These are phyloP conservation scores for Tremella mesenterica DNA, from an alignment of 768 basidiomycete species.

Conservation along the genomic window DNA sequence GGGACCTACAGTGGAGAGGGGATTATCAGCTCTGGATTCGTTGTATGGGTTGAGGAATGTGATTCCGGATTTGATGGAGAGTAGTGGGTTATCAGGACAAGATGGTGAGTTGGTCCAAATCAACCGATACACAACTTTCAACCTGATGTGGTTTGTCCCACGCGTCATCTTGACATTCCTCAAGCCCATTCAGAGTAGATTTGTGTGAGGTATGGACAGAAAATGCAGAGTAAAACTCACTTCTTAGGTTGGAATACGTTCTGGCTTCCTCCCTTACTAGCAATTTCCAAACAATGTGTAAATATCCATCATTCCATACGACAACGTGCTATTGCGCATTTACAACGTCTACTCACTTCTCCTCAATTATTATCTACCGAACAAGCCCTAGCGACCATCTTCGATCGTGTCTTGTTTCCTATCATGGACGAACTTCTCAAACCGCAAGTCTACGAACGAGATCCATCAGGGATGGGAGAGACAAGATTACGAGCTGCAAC, in stretches of 20 bases:
- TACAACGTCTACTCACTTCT: constrained; percentile 76
- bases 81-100: constrained; percentile 25
- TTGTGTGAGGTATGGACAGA: neutral
- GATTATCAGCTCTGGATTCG: constrained; percentile 71
- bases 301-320: constrained; percentile 78
- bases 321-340: constrained; percentile 64
- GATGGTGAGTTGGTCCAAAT: constrained; percentile 40
- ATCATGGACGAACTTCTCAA: constrained; percentile 83
- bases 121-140: neutral
- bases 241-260: constrained; percentile 72
- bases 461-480: constrained; percentile 82
- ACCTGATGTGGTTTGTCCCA: neutral
- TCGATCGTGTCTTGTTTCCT: constrained; percentile 82
- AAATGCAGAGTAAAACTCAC: neutral
- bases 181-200: too few species aligned
- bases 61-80: constrained; percentile 55
- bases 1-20: constrained; percentile 69
- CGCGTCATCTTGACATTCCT: too few species aligned
- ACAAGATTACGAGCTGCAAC: constrained; percentile 78
- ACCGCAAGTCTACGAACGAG: constrained; percentile 65
- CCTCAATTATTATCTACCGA: constrained; percentile 56
- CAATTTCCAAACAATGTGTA: constrained; percentile 69
- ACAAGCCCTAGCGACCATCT: constrained; percentile 63
- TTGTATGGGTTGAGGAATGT: constrained; percentile 63
- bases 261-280: constrained; percentile 63